phyloP scores from a whole-genome alignment of 352 stramenopile species.

The Pythium dissotocum region DNA sequence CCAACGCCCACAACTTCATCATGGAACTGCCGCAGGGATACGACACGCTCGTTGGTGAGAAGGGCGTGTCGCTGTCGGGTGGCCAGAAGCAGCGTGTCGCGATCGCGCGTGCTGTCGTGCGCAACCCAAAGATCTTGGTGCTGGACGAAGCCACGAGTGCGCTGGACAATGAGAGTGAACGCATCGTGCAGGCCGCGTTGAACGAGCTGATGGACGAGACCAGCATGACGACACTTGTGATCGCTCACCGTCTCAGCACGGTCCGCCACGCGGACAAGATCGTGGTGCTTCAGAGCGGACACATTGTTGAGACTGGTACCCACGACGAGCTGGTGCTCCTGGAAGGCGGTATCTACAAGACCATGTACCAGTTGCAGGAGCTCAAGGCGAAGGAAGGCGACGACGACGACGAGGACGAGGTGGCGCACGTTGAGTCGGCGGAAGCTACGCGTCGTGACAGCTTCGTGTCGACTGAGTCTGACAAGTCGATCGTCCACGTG shows the following conservation, averaged over 20 bases:
- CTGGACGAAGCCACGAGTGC: constrained; percentile 91
- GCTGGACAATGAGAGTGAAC: constrained; percentile 80
- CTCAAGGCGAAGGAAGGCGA: neutral
- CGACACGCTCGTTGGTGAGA: constrained; percentile 87
- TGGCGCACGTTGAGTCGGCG: constrained; percentile 72
- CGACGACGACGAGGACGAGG: constrained; percentile 22
- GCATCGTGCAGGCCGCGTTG: constrained; percentile 60
- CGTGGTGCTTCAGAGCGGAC: constrained; percentile 33
- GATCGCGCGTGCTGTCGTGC: constrained; percentile 91
- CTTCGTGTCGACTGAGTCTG: constrained; percentile 59
- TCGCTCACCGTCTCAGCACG: constrained; percentile 50
- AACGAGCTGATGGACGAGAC: constrained; percentile 31
- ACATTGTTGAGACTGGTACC: constrained; percentile 37
- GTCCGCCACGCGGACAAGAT: constrained; percentile 51
- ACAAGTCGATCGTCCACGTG: constrained; percentile 44
- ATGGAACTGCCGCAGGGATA: constrained; percentile 37
- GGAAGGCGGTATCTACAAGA: constrained; percentile 75
- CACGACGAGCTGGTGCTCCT: constrained; percentile 44
- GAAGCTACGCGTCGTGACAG: constrained; percentile 69
- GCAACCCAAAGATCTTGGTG: constrained; percentile 85
- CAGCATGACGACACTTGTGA: constrained; percentile 60
- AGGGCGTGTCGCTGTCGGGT: constrained; percentile 84
- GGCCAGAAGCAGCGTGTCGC: constrained; percentile 84
- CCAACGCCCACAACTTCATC: constrained; percentile 19
- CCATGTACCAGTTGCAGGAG: constrained; percentile 68